Percentiles rank a stretch among this genome's conserved stretches.
These are phyloP conservation scores for Candida alai DNA, from an alignment of 805 yeast species.

Conservation along the genomic window DNA sequence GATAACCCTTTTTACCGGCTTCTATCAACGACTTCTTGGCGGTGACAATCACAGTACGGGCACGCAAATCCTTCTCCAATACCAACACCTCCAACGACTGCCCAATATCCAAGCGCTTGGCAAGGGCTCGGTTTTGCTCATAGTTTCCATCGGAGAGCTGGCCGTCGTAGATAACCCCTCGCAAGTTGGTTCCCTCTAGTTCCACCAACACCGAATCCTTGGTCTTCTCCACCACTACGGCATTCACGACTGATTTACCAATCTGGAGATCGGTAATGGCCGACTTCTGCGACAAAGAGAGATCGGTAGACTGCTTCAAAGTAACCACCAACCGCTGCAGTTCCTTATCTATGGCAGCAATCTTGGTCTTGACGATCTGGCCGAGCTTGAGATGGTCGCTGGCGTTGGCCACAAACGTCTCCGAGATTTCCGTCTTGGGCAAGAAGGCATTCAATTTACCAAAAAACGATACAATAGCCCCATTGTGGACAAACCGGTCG, in stretches of 20 bases:
- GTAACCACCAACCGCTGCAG: constrained; percentile 64
- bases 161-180: constrained; percentile 71
- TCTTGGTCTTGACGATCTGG: constrained; percentile 73
- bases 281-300: constrained; percentile 44
- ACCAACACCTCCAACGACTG: constrained; percentile 56
- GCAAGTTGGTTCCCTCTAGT: constrained; percentile 44
- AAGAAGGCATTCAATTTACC: constrained; percentile 74
- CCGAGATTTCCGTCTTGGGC: constrained; percentile 87
- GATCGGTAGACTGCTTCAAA: constrained; percentile 60
- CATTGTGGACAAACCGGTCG: constrained; percentile 64
- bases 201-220: constrained; percentile 72
- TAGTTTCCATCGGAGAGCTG: constrained; percentile 75
- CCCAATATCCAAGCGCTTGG: constrained; percentile 65
- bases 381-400: constrained; percentile 76
- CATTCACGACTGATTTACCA: constrained; percentile 63
- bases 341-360: constrained; percentile 51
- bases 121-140: constrained; percentile 64
- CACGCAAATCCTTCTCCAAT: constrained; percentile 60
- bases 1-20: constrained; percentile 48
- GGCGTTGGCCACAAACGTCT: constrained; percentile 75
- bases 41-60: constrained; percentile 59
- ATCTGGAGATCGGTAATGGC: constrained; percentile 45
- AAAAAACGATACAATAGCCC: constrained; percentile 82
- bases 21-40: constrained; percentile 63
- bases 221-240: constrained; percentile 65